A percentile compares a stretch with the other conserved stretches of the same genome.
These are phyloP conservation scores for Gyromitra esculenta DNA, from an alignment of 2,329 filamentous ascomycete species.

Conservation along the genomic window DNA sequence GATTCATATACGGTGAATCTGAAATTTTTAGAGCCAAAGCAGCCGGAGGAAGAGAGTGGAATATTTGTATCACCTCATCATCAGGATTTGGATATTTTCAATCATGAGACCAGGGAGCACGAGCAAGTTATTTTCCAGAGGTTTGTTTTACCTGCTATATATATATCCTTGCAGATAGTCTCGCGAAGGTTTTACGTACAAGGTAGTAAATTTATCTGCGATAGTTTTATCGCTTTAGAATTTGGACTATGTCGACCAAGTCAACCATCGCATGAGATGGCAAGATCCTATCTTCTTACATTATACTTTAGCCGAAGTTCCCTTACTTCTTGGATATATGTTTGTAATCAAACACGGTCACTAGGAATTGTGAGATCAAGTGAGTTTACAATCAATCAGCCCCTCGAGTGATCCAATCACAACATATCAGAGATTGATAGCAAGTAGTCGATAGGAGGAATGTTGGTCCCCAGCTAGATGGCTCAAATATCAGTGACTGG, in stretches of 20 bases:
- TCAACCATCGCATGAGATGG: constrained; percentile 20
- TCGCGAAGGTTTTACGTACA: background rate
- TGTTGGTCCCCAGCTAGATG: constrained; percentile 25
- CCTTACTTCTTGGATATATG: constrained; percentile 7
- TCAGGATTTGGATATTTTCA: background rate
- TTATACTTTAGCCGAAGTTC: constrained; percentile 10
- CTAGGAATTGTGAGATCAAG: constrained; percentile 27
- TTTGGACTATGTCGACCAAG: constrained; percentile 19
- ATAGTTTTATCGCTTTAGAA: constrained; percentile 27
- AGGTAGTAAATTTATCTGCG: background rate
- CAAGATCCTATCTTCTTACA: constrained; percentile 20
- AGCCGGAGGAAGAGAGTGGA: constrained; percentile 23
- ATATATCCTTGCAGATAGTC: background rate
- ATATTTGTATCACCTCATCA: constrained; percentile 2
- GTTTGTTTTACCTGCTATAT: constrained; percentile 8
- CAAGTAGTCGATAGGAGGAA: constrained; percentile 19
- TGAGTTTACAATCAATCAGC: background rate
- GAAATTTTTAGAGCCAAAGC: constrained; percentile 1
- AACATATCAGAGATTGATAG: background rate
- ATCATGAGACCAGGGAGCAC: background rate
- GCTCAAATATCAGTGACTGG: constrained; percentile 27
- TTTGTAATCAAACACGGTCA: constrained; percentile 12
- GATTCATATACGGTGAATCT: constrained; percentile 13
- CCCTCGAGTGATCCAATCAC: background rate
- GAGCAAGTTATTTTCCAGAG: constrained; percentile 6